These are phyloP conservation scores for Trematosphaeria pertusa DNA, from an alignment of 2,329 filamentous ascomycete species.

Conservation along the genomic window DNA sequence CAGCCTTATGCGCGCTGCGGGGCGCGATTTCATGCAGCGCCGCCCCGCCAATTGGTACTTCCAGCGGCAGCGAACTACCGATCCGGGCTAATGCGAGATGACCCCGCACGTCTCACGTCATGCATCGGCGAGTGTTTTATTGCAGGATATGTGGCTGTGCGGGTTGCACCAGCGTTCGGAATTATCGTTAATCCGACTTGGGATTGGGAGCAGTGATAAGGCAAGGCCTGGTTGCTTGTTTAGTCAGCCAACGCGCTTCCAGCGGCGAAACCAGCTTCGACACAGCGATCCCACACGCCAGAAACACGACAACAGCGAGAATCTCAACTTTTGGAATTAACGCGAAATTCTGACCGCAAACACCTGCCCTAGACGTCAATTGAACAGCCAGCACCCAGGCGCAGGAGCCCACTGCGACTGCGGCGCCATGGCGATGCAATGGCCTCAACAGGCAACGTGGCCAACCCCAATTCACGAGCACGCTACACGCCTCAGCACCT, in stretches of 20 bases:
- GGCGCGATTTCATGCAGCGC: too few relatives aligned
- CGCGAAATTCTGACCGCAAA: conserved; percentile 10
- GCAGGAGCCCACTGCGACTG: conserved; percentile 11
- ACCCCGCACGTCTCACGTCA: too few relatives aligned
- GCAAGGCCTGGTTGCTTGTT: conserved; percentile 1
- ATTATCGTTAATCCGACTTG: not conserved
- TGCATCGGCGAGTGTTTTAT: not conserved
- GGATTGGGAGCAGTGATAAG: not conserved
- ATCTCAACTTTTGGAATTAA: conserved; percentile 23
- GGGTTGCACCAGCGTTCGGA: not conserved
- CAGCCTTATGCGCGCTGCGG: too few relatives aligned
- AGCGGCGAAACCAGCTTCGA: conserved; percentile 2
- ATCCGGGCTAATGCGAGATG: too few relatives aligned
- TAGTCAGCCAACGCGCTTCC: conserved; percentile 1
- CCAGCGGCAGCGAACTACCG: too few relatives aligned
- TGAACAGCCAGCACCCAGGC: conserved; percentile 7
- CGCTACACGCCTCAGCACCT: conserved; percentile 25
- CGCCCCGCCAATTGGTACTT: too few relatives aligned
- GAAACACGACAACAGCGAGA: conserved; percentile 24
- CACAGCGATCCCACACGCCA: conserved; percentile 5
- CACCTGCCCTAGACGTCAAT: conserved; percentile 6
- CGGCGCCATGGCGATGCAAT: conserved; percentile 11
- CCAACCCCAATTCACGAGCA: conserved; percentile 17
- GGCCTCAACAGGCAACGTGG: conserved; percentile 13
- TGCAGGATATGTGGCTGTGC: not conserved